These are phyloP conservation scores for Corynascus novoguineensis DNA, from an alignment of 495 filamentous ascomycete species.

Conservation along the genomic window DNA sequence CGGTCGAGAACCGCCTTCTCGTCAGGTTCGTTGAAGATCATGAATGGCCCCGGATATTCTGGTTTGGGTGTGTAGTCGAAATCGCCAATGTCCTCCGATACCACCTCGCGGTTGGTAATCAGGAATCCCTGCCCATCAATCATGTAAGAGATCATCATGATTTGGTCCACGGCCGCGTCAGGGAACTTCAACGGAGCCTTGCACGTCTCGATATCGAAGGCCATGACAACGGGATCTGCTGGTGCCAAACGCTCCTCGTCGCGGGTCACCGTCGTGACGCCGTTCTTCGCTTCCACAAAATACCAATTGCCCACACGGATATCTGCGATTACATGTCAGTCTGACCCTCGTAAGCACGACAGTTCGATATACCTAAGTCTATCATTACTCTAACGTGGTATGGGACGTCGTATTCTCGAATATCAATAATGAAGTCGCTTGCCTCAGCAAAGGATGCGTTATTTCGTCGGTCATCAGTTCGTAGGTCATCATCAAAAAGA, in stretches of 20 bases:
- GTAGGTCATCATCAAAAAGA: constrained; percentile 91
- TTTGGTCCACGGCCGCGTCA: constrained; percentile 89
- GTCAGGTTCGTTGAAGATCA: constrained; percentile 97
- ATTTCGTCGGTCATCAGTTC: constrained; percentile 76
- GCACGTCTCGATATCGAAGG: constrained; percentile 97
- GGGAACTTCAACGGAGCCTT: constrained; percentile 97
- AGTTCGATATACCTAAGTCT: constrained; percentile 63
- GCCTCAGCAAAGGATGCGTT: constrained; percentile 74
- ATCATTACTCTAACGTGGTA: constrained; percentile 99
- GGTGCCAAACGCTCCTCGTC: constrained; percentile 83
- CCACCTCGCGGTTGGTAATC: constrained; percentile 96
- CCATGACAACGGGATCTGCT: constrained; percentile 93
- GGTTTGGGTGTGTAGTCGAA: constrained; percentile 98
- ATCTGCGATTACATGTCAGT: constrained; percentile 51
- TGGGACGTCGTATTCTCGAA: constrained; percentile 97
- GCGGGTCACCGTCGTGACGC: constrained; percentile 69
- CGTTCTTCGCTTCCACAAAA: constrained; percentile 89
- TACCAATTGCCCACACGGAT: constrained; percentile 98
- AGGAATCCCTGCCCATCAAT: constrained; percentile 98
- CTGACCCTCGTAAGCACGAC: neutral
- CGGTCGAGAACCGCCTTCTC: constrained; percentile 82
- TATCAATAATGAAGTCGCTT: constrained; percentile 97
- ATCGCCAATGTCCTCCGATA: constrained; percentile 94
- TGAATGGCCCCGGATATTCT: constrained; percentile 89
- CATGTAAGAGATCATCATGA: constrained; percentile 99